phyloP scores from a whole-genome alignment of 345 rosid species.

The Corchorus olitorius region DNA sequence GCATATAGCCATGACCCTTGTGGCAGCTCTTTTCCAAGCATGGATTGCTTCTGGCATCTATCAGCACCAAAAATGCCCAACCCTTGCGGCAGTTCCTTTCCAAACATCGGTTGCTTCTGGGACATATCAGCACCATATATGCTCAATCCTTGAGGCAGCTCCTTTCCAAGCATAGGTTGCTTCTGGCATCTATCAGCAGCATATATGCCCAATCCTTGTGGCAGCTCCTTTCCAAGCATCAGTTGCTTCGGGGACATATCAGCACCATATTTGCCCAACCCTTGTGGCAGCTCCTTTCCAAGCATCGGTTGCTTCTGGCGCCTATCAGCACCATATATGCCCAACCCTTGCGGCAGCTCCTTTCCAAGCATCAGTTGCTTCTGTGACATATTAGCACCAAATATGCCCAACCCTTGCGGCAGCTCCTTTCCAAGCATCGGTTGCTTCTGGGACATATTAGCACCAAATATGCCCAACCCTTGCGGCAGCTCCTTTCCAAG shows the following conservation, averaged over 20 bases:
- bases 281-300: not conserved
- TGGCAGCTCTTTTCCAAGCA: not conserved
- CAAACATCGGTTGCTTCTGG: too few relatives aligned
- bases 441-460: too few relatives aligned
- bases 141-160: not conserved
- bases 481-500: not conserved
- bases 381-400: not conserved
- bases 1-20: not conserved
- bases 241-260: too few relatives aligned
- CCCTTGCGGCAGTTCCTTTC: not conserved
- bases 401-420: not conserved
- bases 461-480: too few relatives aligned
- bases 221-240: not conserved
- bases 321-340: too few relatives aligned
- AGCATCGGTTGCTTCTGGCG: too few relatives aligned
- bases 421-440: not conserved
- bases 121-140: too few relatives aligned
- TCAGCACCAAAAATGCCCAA: not conserved
- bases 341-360: not conserved
- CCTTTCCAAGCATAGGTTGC: not conserved
- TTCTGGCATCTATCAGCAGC: slow-evolving; percentile 9
- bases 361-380: not conserved
- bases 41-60: not conserved
- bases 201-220: too few relatives aligned
- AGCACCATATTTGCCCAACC: not conserved